Conservation (phyloP, 1,284 basidiomycete species). For the Polyporus tsugae region DNA sequence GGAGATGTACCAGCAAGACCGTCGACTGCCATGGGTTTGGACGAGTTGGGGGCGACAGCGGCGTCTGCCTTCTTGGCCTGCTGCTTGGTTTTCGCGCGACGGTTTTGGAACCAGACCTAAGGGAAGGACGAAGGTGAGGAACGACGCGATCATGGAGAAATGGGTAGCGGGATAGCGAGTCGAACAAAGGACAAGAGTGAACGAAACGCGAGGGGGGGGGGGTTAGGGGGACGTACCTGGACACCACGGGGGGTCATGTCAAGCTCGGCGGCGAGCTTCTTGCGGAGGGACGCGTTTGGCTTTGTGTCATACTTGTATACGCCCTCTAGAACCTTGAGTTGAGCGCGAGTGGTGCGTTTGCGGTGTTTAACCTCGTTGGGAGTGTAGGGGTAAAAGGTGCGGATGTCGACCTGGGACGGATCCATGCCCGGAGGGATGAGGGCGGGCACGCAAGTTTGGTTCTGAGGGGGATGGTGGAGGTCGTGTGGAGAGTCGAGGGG, state of each 20-base stretch:
- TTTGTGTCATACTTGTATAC: constrained; percentile 90
- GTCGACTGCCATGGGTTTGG: constrained; percentile 7
- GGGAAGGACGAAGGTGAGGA: constrained; percentile 22
- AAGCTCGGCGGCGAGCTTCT: constrained; percentile 81
- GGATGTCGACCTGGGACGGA: constrained; percentile 67
- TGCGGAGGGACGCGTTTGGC: constrained; percentile 84
- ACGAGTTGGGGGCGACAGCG: constrained; percentile 17
- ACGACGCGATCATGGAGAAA: constrained; percentile 12
- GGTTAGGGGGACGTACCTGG: constrained; percentile 68
- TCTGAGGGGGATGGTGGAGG: constrained; percentile 27
- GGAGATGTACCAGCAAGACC: constrained; percentile 13
- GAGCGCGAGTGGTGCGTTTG: constrained; percentile 83
- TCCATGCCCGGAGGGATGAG: constrained; percentile 63
- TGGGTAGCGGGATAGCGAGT: constrained; percentile 16
- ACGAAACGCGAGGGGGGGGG: constrained; percentile 43
- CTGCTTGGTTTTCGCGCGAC: constrained; percentile 86
- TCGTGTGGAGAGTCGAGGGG: constrained; percentile 22
- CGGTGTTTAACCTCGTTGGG: constrained; percentile 93
- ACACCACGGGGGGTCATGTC: constrained; percentile 93
- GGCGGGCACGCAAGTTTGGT: constrained; percentile 52
- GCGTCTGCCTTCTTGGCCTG: constrained; percentile 46
- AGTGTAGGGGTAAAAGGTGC: constrained; percentile 83
- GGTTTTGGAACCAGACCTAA: constrained; percentile 92
- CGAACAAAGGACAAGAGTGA: constrained; percentile 36
- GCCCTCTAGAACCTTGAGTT: constrained; percentile 87